Evolutionary conservation across 495 filamentous ascomycete genomes (phyloP).

Genomic region (Penicillium argentinense): DNA sequence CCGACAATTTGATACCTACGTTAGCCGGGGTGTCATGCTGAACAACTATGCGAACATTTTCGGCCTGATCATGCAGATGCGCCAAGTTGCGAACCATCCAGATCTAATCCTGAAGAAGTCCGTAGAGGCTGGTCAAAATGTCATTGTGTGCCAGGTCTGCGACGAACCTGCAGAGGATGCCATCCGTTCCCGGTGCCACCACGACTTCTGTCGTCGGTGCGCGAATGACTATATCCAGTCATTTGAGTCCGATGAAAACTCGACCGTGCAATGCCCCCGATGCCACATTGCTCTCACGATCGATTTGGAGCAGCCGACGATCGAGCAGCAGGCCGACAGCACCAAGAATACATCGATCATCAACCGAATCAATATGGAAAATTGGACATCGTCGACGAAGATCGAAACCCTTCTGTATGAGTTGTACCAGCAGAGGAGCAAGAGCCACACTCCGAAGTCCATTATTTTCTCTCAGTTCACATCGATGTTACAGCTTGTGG

Average conservation of each 20-base stretch:
- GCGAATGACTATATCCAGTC: constrained; percentile 80
- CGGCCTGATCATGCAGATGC: constrained; percentile 95
- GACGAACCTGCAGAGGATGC: constrained; percentile 95
- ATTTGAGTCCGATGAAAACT: constrained; percentile 56
- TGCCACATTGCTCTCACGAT: constrained; percentile 89
- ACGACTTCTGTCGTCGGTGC: constrained; percentile 93
- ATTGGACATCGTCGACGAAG: constrained; percentile 97
- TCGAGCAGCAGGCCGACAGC: constrained; percentile 78
- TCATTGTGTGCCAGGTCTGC: constrained; percentile 89
- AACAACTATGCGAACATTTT: constrained; percentile 90
- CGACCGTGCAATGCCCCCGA: constrained; percentile 80
- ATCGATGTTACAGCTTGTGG: constrained; percentile 74
- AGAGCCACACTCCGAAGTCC: constrained; percentile 89
- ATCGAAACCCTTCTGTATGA: constrained; percentile 96
- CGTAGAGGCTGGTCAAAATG: constrained; percentile 79
- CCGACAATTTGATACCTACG: constrained; percentile 91
- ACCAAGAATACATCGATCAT: constrained; percentile 95
- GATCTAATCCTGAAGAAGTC: constrained; percentile 90
- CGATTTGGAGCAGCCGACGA: constrained; percentile 89
- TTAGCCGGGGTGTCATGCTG: constrained; percentile 87
- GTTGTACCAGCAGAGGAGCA: constrained; percentile 80
- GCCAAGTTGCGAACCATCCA: constrained; percentile 92
- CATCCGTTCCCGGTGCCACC: constrained; percentile 85
- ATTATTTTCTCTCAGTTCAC: constrained; percentile 75
- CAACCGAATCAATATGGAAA: constrained; percentile 94